Base-by-base conservation (phyloP, 2,329 filamentous ascomycete species). In the Cercospora sp. region DNA sequence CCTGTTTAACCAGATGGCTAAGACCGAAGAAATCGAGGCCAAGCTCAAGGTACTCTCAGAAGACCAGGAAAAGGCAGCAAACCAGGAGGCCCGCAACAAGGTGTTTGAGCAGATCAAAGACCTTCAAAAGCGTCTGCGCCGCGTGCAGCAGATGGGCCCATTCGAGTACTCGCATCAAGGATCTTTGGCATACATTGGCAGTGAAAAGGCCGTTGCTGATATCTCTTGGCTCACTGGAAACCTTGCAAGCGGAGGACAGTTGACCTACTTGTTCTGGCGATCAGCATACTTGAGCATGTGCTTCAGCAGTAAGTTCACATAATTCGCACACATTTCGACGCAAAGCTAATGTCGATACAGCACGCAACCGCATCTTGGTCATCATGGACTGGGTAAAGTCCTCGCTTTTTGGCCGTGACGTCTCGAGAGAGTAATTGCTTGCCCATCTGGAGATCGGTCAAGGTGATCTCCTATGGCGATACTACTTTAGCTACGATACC, bases 121-220 rank as follows among this genome's bases (percentile, higher is more conserved):
- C 63, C 85, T 93, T 73, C 93, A 97, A 87, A 93, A 91, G 82
- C 89, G 95, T 79, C 86, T 98, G 75, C 89, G 92, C 72, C 89
- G 93, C 75, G 89, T 95, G 81, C 97, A 97, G 87, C 91, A 97
- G 80, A 90, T 97, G 81, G 96, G 95, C 79, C 95, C 95, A 63
- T 99, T 99, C 86, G 91, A 96, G 84, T 99, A 99, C 88, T 95
- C 92, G 45, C 95, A 99, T 85, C 94, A 99, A 84, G 95, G 95
- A 73, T 94, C 91, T 75, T 82, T 99, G 81, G 95, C 95, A 61
- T 99, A 99, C 84, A 99, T 99, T 83, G 95, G 95, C 71, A 96
- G 92, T 81, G 95, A 99, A 80, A 94, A 94, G 87, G 95, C 95
- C 60, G 95, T 99, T 68, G 95, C 95, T 70, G 95, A 99, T 82